A percentile compares a stretch with the other conserved stretches of the same genome.
Conservation (phyloP, 2,329 filamentous ascomycete genomes). For the Bertia moriformis region DNA sequence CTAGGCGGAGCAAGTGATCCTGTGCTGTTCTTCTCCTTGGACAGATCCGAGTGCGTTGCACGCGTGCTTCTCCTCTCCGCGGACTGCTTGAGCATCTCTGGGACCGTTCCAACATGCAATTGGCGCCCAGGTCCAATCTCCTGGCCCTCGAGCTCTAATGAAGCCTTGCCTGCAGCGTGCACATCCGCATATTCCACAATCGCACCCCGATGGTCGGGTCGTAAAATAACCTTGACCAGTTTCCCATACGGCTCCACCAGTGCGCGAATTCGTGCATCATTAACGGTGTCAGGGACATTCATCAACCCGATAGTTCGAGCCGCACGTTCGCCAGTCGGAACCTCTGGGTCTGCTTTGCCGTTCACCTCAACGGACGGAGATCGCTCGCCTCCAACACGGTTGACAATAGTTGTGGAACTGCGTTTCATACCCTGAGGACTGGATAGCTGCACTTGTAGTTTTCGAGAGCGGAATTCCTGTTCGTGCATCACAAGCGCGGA, state of each 20-base stretch:
- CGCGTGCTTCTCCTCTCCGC: conserved; percentile 20
- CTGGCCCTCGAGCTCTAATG: conserved; percentile 25
- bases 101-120: conserved; percentile 30
- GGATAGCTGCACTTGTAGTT: conserved; percentile 51
- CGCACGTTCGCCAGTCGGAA: conserved; percentile 31
- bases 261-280: conserved; percentile 65
- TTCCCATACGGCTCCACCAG: conserved; percentile 58
- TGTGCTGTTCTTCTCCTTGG: neutral
- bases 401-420: neutral
- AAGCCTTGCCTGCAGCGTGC: conserved; percentile 22
- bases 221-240: conserved; percentile 63
- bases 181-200: conserved; percentile 68
- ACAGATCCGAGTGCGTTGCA: conserved; percentile 6
- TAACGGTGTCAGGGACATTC: conserved; percentile 82
- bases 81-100: conserved; percentile 4
- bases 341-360: conserved; percentile 9
- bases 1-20: neutral
- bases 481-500: conserved; percentile 54
- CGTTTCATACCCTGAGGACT: conserved; percentile 38
- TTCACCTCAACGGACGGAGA: neutral
- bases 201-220: conserved; percentile 71
- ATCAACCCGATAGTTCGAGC: conserved; percentile 69
- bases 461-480: conserved; percentile 52
- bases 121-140: conserved; percentile 24
- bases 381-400: neutral